Conservation (phyloP, 1,284 basidiomycete genomes). For the Puccinia coronata region DNA sequence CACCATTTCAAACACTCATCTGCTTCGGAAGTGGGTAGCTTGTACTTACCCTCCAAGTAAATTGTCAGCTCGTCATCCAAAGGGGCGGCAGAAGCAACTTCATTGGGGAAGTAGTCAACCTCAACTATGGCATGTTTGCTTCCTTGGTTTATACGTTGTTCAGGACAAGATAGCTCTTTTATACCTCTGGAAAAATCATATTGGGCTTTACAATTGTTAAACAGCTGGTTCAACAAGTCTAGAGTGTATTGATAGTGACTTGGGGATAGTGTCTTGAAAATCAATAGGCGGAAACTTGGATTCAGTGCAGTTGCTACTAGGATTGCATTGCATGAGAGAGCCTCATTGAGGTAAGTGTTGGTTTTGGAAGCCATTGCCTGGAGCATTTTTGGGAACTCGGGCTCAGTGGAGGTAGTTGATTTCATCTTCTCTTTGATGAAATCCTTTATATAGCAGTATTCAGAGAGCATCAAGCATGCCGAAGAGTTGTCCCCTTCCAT, state of each 20-base stretch:
- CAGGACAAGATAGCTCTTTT: background rate
- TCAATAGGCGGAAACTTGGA: background rate
- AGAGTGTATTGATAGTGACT: background rate
- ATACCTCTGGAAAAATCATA: background rate
- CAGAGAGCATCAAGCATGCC: background rate
- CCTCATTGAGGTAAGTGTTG: background rate
- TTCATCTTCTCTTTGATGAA: background rate
- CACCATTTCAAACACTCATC: background rate
- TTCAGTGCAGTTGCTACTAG: constrained; percentile 8
- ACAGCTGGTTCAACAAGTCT: background rate
- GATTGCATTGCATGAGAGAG: background rate
- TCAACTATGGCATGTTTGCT: background rate
- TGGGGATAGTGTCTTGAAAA: background rate
- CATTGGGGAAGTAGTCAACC: background rate
- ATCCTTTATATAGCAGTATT: background rate
- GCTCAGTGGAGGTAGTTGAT: background rate
- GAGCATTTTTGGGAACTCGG: background rate
- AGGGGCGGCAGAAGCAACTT: background rate
- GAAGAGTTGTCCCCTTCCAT: background rate
- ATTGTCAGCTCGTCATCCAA: background rate
- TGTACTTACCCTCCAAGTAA: background rate
- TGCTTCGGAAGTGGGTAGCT: background rate
- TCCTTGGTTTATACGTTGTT: background rate
- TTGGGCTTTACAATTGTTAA: background rate
- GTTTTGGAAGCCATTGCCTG: background rate